Percentiles rank a stretch among this genome's conserved stretches.
Evolutionary conservation across 305 asterid genomes (phyloP).

Genomic region (Salvia sclarea): DNA sequence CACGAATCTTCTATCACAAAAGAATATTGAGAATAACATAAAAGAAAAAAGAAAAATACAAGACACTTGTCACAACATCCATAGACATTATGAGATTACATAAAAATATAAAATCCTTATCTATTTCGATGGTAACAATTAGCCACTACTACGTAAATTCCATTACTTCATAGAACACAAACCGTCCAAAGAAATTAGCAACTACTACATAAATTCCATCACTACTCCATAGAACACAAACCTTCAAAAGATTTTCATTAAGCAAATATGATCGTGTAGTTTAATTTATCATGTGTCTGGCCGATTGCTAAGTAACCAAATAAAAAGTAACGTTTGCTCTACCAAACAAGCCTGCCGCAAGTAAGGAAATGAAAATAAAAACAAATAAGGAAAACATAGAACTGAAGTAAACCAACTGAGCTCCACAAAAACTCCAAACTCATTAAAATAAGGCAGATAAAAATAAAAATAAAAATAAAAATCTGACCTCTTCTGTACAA

Average conservation of each 20-base stretch:
- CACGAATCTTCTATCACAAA: too few species aligned
- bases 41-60: too few species aligned
- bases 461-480: slow-evolving; percentile 7
- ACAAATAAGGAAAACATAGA: too few species aligned
- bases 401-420: neutral
- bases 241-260: neutral
- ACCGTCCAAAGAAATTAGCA: too few species aligned
- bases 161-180: neutral
- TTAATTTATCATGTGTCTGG: neutral
- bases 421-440: neutral
- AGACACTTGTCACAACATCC: too few species aligned
- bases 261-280: neutral
- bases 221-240: neutral
- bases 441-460: slow-evolving; percentile 16
- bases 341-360: neutral
- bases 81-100: neutral
- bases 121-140: neutral
- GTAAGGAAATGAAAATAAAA: neutral
- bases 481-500: slow-evolving; percentile 50
- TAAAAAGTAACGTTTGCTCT: neutral
- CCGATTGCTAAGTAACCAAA: neutral
- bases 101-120: neutral
- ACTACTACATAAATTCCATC: neutral
- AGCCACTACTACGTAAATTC: neutral
- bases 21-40: too few species aligned